Conservation (phyloP, 1,284 basidiomycete species). For the Trichosporon sp. region DNA sequence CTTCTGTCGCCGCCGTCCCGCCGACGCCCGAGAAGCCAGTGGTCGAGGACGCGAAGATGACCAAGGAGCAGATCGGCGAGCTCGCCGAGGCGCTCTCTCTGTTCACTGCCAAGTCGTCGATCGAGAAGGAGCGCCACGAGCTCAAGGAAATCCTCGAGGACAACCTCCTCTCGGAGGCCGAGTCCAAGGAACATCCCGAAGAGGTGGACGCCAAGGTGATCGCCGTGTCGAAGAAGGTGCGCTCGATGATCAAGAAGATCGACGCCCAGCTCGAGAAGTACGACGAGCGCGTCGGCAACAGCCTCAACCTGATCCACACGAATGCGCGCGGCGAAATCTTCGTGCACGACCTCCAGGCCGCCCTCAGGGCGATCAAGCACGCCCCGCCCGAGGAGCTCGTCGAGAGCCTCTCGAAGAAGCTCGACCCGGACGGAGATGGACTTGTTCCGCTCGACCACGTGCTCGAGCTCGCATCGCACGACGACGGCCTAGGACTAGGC, state of each 20-base stretch:
- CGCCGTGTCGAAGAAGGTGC: constrained; percentile 84
- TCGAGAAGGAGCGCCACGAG: constrained; percentile 92
- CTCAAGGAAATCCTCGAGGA: constrained; percentile 84
- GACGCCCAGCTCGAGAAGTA: constrained; percentile 89
- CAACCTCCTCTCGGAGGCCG: constrained; percentile 77
- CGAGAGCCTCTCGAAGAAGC: constrained; percentile 79
- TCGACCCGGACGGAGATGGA: constrained; percentile 94
- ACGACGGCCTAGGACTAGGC: constrained; percentile 46
- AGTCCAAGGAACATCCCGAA: constrained; percentile 35
- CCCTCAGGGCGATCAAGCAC: constrained; percentile 89
- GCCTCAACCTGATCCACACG: constrained; percentile 88
- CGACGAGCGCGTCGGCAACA: constrained; percentile 81
- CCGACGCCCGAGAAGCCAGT: background rate
- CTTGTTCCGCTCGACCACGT: constrained; percentile 60
- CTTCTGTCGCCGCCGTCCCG: background rate
- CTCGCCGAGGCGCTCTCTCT: constrained; percentile 86
- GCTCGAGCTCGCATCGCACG: constrained; percentile 46
- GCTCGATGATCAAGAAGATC: constrained; percentile 92
- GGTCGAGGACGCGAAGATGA: background rate
- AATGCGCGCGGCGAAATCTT: constrained; percentile 89
- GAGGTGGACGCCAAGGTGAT: constrained; percentile 41
- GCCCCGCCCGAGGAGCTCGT: constrained; percentile 86
- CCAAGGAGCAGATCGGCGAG: constrained; percentile 74
- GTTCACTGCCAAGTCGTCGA: constrained; percentile 90
- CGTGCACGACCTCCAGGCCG: constrained; percentile 81